Evolutionary conservation across 2,329 filamentous ascomycete genomes (phyloP), one percentile per base, ranked within the genome.

Genomic region (Ophiognomonia clavigignenti-juglandacearum): DNA sequence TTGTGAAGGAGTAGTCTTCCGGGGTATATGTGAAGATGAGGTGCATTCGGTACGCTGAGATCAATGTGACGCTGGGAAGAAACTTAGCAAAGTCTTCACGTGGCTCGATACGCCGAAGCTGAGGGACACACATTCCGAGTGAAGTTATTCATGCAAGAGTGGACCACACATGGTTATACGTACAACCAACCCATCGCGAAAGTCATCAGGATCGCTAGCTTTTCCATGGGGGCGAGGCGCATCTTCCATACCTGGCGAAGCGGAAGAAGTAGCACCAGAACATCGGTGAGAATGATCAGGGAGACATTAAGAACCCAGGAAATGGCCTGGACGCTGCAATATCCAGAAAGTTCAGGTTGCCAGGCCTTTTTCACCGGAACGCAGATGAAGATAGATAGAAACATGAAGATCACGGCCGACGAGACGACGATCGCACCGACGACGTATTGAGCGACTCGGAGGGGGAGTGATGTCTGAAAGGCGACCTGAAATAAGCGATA

Each of bases 301-400:
- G 68, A 62, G 1, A 69, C 73, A 47, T 75, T 77, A 38, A 69
- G 66, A 27, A 77, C 71, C 64, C 75, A 78, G 1, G 70, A 71
- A 4, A 61, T 71, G 39, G 74, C 69, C 19, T 75, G 67, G 55
- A 74, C 64, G 53, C 77, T 72, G 53, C 75, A 78, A 4, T 55
- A 59, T 10, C 74, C 74, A 0, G 70, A 67, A 1, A 74, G 43
- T 0, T 64, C 54, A 0, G 66, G 64, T 18, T 74, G 64, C 73
- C 73, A 78, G 0, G 72, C 58, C 55, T 73, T 75, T 40, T 67
- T 55, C 7, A 77, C 66, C 0, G 74, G 75, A 0, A 67, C 63
- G 59, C 75, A 78, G 54, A 76, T 73, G 54, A 78, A 78, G 49
- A 75, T 67, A 56, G 69, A 71, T 34, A 75, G 63, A 43, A 72